phyloP scores from a whole-genome alignment of 306 rosid genomes.

The Cajanus cajan region DNA sequence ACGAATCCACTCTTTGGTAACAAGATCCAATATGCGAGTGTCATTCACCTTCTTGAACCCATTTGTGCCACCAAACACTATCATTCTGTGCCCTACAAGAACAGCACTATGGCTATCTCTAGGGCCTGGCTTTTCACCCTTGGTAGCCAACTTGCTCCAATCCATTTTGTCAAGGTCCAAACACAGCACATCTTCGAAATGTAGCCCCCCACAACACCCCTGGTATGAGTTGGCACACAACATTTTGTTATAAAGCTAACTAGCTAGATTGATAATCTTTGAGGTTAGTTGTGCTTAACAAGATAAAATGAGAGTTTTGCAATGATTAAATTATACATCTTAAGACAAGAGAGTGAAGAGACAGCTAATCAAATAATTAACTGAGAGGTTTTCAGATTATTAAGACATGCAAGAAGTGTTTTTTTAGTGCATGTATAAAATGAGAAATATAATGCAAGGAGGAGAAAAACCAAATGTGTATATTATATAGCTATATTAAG shows the following conservation, averaged over 20 bases:
- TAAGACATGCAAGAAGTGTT: background rate
- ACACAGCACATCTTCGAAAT: conserved; percentile 79
- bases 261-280: background rate
- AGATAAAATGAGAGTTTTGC: background rate
- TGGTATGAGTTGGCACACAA: conserved; percentile 32
- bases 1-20: conserved; percentile 64
- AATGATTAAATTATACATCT: background rate
- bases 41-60: conserved; percentile 89
- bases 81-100: conserved; percentile 62
- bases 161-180: conserved; percentile 71
- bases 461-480: background rate
- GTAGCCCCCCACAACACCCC: conserved; percentile 98
- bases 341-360: background rate
- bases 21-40: conserved; percentile 68
- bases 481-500: conserved; percentile 24
- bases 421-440: background rate
- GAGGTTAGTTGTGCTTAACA: background rate
- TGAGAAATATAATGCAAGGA: background rate
- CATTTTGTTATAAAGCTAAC: conserved; percentile 8
- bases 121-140: conserved; percentile 85
- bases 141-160: conserved; percentile 65
- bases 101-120: conserved; percentile 93
- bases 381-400: background rate
- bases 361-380: background rate
- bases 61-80: conserved; percentile 95